A percentile compares a stretch with the other conserved stretches of the same genome.
Evolutionary conservation across 805 yeast species (phyloP).

Genomic region (Candida fluviatilis): DNA sequence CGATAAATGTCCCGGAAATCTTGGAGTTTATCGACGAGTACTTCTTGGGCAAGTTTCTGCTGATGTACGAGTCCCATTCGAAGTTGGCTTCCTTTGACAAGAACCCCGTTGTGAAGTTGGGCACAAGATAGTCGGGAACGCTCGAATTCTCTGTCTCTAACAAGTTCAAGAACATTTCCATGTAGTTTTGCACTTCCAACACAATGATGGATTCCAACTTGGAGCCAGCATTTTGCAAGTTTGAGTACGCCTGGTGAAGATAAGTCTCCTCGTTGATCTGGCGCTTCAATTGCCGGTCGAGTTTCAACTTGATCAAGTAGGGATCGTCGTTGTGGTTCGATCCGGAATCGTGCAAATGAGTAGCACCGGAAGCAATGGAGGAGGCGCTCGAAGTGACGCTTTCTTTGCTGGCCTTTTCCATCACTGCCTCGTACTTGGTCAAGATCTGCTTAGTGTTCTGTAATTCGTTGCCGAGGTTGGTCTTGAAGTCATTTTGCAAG

Average conservation of each 20-base stretch:
- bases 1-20: constrained; percentile 34
- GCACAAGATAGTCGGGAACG: constrained; percentile 60
- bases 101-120: constrained; percentile 52
- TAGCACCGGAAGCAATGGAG: constrained; percentile 7
- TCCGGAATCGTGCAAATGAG: constrained; percentile 6
- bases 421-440: constrained; percentile 51
- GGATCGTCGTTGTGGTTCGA: constrained; percentile 62
- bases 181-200: constrained; percentile 77
- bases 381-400: constrained; percentile 8
- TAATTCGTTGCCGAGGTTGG: constrained; percentile 61
- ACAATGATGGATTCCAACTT: constrained; percentile 85
- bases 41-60: constrained; percentile 50
- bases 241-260: constrained; percentile 82
- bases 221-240: constrained; percentile 82
- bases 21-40: constrained; percentile 20
- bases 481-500: constrained; percentile 79
- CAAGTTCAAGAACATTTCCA: constrained; percentile 66
- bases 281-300: constrained; percentile 73
- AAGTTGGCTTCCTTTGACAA: constrained; percentile 71
- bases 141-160: constrained; percentile 71
- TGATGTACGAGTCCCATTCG: constrained; percentile 86
- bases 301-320: constrained; percentile 60
- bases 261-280: constrained; percentile 83
- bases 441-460: constrained; percentile 36
- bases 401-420: constrained; percentile 36